phyloP scores from a whole-genome alignment of 2,329 filamentous ascomycete species.

The Ceratocystis smalleyi region DNA sequence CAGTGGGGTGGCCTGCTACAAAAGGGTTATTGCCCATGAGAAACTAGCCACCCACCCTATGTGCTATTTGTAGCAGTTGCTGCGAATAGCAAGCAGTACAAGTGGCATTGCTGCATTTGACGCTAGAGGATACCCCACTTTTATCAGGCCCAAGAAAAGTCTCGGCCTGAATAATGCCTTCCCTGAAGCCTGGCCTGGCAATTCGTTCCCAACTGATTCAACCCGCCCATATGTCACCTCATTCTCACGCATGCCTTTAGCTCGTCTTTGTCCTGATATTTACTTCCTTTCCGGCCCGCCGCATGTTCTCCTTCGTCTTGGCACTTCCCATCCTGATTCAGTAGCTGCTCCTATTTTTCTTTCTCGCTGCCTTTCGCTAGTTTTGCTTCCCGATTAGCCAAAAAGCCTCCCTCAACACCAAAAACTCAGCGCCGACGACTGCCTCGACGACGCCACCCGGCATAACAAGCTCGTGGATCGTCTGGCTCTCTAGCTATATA shows the following conservation, averaged over 20 bases:
- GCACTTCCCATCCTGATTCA: too few relatives aligned
- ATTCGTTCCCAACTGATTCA: too few relatives aligned
- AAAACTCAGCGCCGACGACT: too few relatives aligned
- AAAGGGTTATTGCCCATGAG: neutral
- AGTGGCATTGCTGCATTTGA: neutral
- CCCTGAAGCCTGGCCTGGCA: too few relatives aligned
- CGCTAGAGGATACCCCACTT: neutral
- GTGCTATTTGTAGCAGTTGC: conserved; percentile 1
- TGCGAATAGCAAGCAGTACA: neutral
- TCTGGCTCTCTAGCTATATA: too few relatives aligned
- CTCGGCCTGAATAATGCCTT: too few relatives aligned
- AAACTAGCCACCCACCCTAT: neutral
- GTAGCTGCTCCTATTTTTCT: neutral
- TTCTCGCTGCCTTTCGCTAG: neutral
- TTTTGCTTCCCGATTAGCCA: neutral
- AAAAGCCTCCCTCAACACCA: neutral
- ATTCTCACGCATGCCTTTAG: neutral
- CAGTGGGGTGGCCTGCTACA: neutral
- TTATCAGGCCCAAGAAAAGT: too few relatives aligned
- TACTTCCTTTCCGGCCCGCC: neutral
- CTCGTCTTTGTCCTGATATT: neutral
- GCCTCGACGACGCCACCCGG: too few relatives aligned
- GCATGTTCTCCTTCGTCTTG: neutral
- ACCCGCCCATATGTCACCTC: too few relatives aligned
- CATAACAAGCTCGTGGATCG: too few relatives aligned